Evolutionary conservation across 441 rosid species (phyloP), one percentile per base, ranked within the genome.

Genomic region (Flueggea neowawraea): DNA sequence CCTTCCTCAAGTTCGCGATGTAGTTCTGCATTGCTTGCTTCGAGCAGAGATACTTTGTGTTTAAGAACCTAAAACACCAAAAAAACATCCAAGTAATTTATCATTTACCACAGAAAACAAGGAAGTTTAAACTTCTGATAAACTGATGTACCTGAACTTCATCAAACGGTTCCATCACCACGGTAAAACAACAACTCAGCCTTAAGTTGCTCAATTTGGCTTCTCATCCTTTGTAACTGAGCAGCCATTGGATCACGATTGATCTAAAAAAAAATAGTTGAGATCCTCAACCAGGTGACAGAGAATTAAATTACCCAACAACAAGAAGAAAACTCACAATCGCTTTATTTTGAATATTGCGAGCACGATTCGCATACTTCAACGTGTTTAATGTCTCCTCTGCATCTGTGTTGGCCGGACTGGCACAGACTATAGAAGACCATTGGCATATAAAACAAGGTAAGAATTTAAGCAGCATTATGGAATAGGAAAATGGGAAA

Each of bases 371-470:
- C 70, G 98, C 97, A 62, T 92, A 95, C 72, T 92, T 95, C 66
- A 91, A 82, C 11, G 99, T 90, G 73, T 92, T 95, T 43, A 95
- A 54, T 12, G 99, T 95, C 81, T 95, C 98, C 78, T 95, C 97
- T 0, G 96, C 96, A 69, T 95, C 91, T 55, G 96, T 87, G 70
- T 95, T 98, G 58, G 98, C 99, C 69, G 98, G 99, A 69, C 99
- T 95, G 62, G 91, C 98, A 74, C 99, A 95, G 51, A 98, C 99
- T 91, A 69, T 36, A 54, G n/a, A n/a, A n/a, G 61, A 33, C 39
- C 15, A 16, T 10, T 58, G 66, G 61, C 32, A 54, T n/a, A 16
- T 54, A 57, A 52, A 10, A 33, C 2, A 39, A 51, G 31, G 4
- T 9, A 17, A 58, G 22, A 47, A 31, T 33, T 31, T 45, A n/a